These are phyloP conservation scores for Plasmodiophora brassicae DNA, from an alignment of 208 protist species.

Conservation along the genomic window DNA sequence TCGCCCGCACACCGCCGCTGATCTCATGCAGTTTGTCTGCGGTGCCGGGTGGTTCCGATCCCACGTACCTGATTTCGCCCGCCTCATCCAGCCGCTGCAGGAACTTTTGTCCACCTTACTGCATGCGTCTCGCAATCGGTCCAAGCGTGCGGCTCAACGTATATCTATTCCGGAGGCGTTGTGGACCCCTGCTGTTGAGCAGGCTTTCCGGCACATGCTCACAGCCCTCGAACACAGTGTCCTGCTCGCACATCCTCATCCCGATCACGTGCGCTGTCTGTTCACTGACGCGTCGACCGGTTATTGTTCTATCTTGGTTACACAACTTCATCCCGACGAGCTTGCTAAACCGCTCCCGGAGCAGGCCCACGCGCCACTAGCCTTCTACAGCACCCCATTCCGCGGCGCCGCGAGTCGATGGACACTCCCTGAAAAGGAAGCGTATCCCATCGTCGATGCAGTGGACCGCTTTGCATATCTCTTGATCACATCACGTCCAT, in stretches of 20 bases:
- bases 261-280: not conserved
- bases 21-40: constrained; percentile 22
- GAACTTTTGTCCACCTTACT: not conserved
- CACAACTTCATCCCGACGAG: not conserved
- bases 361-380: not conserved
- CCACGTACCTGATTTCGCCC: not conserved
- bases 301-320: not conserved
- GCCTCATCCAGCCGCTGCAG: not conserved
- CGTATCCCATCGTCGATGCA: not conserved
- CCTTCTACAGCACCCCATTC: not conserved
- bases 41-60: not conserved
- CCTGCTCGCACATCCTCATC: not conserved
- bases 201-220: not conserved
- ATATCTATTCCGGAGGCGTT: not conserved
- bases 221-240: not conserved
- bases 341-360: not conserved
- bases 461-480: not conserved
- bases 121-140: not conserved
- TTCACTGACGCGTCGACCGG: not conserved
- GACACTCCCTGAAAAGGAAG: constrained; percentile 11
- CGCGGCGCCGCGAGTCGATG: not conserved
- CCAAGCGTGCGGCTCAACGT: not conserved
- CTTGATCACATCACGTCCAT: not conserved
- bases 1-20: not conserved
- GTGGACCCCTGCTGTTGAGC: not conserved